phyloP scores from a whole-genome alignment of 768 basidiomycete species.

The Sutorius australiensis region DNA sequence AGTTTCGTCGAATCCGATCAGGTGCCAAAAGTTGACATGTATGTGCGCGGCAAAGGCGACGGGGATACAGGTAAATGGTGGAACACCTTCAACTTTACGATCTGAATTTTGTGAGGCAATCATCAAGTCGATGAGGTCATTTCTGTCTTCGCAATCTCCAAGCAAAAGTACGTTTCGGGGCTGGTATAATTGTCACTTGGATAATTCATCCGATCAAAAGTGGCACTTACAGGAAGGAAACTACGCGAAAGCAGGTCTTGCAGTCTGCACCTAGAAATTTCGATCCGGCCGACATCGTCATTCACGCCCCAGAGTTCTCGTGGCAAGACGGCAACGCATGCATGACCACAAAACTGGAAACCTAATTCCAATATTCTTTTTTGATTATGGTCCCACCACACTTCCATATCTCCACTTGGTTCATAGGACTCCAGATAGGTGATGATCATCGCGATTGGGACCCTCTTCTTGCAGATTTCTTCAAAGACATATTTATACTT shows the following conservation, averaged over 20 bases:
- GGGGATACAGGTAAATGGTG: conserved; percentile 2
- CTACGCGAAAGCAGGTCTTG: conserved; percentile 5
- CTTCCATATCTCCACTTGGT: conserved; percentile 24
- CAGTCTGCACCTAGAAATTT: conserved; percentile 10
- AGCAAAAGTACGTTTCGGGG: conserved; percentile 20
- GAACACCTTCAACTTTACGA: not conserved
- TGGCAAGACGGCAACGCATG: conserved; percentile 33
- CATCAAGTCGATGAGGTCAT: conserved; percentile 10
- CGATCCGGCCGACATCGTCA: conserved; percentile 6
- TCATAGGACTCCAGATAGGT: conserved; percentile 29
- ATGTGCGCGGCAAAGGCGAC: conserved; percentile 4
- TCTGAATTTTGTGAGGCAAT: not conserved
- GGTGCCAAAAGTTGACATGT: conserved; percentile 19
- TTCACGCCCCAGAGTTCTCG: not conserved
- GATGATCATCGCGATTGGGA: conserved; percentile 25
- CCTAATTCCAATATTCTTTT: conserved; percentile 22
- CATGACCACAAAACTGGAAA: conserved; percentile 34
- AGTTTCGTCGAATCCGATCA: conserved; percentile 10
- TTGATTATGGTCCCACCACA: conserved; percentile 36
- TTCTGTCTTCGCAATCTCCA: conserved; percentile 15
- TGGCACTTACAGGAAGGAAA: conserved; percentile 14
- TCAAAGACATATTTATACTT: conserved; percentile 24
- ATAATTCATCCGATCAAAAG: not conserved
- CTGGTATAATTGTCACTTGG: conserved; percentile 4
- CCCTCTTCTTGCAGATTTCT: conserved; percentile 22